Percentiles rank a stretch among this genome's conserved stretches.
phyloP scores from a whole-genome alignment of 2,329 filamentous ascomycete genomes.

The Coleophoma eucalyptorum region DNA sequence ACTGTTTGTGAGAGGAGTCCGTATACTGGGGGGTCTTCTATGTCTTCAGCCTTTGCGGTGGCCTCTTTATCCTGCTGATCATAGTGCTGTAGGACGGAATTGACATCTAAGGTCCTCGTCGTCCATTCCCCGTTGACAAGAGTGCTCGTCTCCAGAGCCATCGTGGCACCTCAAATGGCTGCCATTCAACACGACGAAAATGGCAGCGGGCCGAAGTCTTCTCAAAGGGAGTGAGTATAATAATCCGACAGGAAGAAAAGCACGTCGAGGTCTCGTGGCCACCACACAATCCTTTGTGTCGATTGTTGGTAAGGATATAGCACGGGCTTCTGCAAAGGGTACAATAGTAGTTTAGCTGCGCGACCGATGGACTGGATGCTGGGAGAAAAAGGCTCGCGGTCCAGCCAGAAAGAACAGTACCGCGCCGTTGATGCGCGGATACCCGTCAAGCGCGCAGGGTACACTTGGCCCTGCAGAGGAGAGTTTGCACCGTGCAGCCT shows the following conservation, averaged over 20 bases:
- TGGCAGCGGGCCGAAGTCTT: constrained; percentile 6
- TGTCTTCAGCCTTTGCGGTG: constrained; percentile 24
- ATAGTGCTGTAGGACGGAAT: constrained; percentile 35
- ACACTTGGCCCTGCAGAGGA: too few relatives aligned
- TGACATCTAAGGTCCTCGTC: constrained; percentile 32
- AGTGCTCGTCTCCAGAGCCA: constrained; percentile 25
- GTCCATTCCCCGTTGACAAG: constrained; percentile 30
- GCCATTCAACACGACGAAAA: neutral
- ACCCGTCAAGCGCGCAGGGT: too few relatives aligned
- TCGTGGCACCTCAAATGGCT: constrained; percentile 5
- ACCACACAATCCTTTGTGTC: too few relatives aligned
- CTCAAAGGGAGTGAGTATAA: neutral
- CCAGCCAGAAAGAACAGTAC: too few relatives aligned
- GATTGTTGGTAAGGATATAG: too few relatives aligned
- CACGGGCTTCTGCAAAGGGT: too few relatives aligned
- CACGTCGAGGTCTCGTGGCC: neutral
- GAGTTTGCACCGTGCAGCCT: too few relatives aligned
- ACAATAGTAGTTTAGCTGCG: too few relatives aligned
- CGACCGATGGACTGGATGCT: too few relatives aligned
- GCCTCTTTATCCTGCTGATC: constrained; percentile 27
- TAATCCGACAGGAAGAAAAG: neutral
- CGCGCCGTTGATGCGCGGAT: too few relatives aligned
- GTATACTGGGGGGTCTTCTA: constrained; percentile 44
- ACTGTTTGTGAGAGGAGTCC: constrained; percentile 79
- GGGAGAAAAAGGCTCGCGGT: too few relatives aligned